These are phyloP conservation scores for Lunasporangiospora selenospora DNA, from an alignment of 192 early-diverging fungal species.

Conservation along the genomic window DNA sequence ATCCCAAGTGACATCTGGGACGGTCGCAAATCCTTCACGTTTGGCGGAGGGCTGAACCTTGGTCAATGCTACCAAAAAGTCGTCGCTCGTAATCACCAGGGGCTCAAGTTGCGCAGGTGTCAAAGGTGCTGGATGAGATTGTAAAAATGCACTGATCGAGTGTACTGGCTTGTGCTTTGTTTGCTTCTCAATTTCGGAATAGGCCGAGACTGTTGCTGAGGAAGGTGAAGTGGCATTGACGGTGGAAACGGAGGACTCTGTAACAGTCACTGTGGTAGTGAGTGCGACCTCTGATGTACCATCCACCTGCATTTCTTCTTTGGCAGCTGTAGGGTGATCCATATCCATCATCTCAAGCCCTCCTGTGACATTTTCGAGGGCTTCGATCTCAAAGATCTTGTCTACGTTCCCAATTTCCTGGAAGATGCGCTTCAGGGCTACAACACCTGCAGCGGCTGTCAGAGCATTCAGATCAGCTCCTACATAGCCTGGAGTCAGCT, in stretches of 20 bases:
- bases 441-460: conserved; percentile 87
- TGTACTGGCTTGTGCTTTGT: conserved; percentile 56
- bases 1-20: conserved; percentile 95
- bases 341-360: conserved; percentile 53
- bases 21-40: conserved; percentile 98
- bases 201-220: conserved; percentile 24
- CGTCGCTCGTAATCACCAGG: conserved; percentile 80
- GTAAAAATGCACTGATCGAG: conserved; percentile 78
- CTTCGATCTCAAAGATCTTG: conserved; percentile 33
- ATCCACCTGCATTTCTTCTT: conserved; percentile 8
- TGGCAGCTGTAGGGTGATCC: conserved; percentile 9
- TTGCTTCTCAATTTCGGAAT: conserved; percentile 40
- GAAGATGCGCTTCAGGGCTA: conserved; percentile 87
- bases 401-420: conserved; percentile 50
- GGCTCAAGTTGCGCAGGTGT: conserved; percentile 83
- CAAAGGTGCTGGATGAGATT: conserved; percentile 73
- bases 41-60: conserved; percentile 97
- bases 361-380: conserved; percentile 8
- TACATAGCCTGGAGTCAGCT: conserved; percentile 95
- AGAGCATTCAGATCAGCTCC: conserved; percentile 96
- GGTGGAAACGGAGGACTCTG: neutral
- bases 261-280: neutral
- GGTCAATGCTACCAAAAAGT: conserved; percentile 85
- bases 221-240: conserved; percentile 1
- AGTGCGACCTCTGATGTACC: neutral